Conservation (phyloP, 2,329 filamentous ascomycete genomes). For the Didymella exigua region DNA sequence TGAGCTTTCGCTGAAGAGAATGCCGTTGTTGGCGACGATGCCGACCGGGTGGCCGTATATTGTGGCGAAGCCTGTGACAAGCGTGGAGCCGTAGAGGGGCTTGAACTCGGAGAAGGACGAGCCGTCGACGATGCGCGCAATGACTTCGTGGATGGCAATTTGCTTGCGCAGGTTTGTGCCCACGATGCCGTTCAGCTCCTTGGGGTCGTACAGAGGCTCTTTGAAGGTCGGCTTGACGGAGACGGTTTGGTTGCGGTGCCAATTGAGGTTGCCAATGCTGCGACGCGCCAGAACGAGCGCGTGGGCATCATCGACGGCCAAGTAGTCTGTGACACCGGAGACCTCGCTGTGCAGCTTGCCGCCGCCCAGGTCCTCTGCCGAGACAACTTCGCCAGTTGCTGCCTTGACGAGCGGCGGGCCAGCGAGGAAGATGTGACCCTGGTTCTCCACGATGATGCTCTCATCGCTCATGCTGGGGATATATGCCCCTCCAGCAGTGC, state of each 20-base stretch:
- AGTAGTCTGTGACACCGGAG: conserved; percentile 92
- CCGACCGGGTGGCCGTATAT: conserved; percentile 92
- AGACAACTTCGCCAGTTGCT: conserved; percentile 90
- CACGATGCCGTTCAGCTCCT: conserved; percentile 85
- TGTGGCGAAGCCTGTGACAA: conserved; percentile 85
- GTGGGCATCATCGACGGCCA: conserved; percentile 92
- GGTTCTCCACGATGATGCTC: conserved; percentile 92
- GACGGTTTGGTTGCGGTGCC: conserved; percentile 61
- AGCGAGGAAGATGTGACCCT: conserved; percentile 97
- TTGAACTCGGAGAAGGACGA: conserved; percentile 95
- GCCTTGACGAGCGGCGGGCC: conserved; percentile 95
- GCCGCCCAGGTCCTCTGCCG: conserved; percentile 87
- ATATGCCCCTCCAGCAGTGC: conserved; percentile 93
- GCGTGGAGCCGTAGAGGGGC: conserved; percentile 82
- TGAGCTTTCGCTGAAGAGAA: conserved; percentile 85
- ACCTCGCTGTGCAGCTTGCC: conserved; percentile 88
- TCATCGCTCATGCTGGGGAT: conserved; percentile 98
- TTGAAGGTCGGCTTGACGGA: conserved; percentile 56
- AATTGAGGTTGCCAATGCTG: conserved; percentile 88
- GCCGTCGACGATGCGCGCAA: conserved; percentile 89
- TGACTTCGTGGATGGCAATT: conserved; percentile 85
- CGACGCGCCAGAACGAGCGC: conserved; percentile 84
- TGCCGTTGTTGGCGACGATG: conserved; percentile 95
- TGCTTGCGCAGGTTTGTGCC: conserved; percentile 87
- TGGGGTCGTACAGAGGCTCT: conserved; percentile 79